Conservation (phyloP, 2,329 filamentous ascomycete genomes). For the Sarocladium brachiariae region DNA sequence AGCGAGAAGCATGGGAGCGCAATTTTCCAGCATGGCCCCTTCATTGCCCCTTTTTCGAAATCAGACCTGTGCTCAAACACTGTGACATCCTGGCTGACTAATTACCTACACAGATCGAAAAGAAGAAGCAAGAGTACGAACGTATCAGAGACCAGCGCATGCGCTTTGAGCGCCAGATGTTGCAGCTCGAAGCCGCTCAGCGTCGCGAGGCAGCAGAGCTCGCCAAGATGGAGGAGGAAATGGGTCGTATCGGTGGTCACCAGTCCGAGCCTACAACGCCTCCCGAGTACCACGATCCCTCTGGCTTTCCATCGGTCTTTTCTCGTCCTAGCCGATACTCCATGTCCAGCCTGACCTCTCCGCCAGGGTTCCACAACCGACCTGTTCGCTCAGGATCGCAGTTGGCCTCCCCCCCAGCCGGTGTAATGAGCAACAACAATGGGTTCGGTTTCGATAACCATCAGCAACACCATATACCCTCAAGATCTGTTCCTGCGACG, state of each 20-base stretch:
- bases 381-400: constrained; percentile 72
- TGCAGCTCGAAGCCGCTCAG: constrained; percentile 79
- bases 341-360: constrained; percentile 77
- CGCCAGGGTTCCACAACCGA: constrained; percentile 67
- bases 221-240: constrained; percentile 74
- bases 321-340: constrained; percentile 85
- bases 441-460: constrained; percentile 42
- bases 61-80: neutral
- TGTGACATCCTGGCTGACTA: constrained; percentile 26
- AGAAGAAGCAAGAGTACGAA: constrained; percentile 90
- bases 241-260: constrained; percentile 60
- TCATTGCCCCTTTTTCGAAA: neutral
- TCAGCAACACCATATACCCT: constrained; percentile 55
- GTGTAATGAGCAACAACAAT: constrained; percentile 52
- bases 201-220: constrained; percentile 78
- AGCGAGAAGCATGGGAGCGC: neutral
- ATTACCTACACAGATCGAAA: constrained; percentile 62
- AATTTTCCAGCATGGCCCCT: neutral
- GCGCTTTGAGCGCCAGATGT: constrained; percentile 87
- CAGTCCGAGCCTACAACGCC: constrained; percentile 95
- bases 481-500: constrained; percentile 79
- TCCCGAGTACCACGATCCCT: constrained; percentile 77
- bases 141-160: constrained; percentile 82
- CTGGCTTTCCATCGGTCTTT: constrained; percentile 71
- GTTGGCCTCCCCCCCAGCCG: constrained; percentile 68